These are phyloP conservation scores for Endoconidiophora laricicola DNA, from an alignment of 2,329 filamentous ascomycete species.

Conservation along the genomic window DNA sequence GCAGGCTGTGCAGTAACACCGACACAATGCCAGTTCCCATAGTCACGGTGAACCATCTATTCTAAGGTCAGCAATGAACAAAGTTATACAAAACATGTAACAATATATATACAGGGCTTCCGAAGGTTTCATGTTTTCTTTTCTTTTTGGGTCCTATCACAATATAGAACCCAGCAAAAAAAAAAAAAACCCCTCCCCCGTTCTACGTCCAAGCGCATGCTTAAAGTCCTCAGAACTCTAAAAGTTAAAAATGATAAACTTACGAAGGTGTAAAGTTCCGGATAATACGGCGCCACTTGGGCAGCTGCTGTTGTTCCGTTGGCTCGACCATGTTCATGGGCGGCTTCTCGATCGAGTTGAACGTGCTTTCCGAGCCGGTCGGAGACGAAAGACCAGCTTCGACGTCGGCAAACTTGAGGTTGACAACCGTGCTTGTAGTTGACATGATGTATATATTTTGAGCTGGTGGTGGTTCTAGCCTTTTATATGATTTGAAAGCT, in stretches of 20 bases:
- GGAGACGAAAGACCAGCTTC: neutral
- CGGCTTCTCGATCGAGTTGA: neutral
- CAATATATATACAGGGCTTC: neutral
- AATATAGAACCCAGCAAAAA: neutral
- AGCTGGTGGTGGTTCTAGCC: no score
- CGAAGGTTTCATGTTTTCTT: neutral
- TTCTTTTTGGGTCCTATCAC: neutral
- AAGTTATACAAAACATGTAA: neutral
- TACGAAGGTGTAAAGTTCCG: constrained; percentile 40
- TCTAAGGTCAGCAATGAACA: no score
- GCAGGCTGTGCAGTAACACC: constrained; percentile 43
- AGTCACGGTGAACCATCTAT: constrained; percentile 39
- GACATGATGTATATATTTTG: no score
- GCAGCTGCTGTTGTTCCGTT: neutral
- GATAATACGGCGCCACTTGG: constrained; percentile 28
- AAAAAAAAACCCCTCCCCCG: neutral
- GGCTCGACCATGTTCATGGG: neutral
- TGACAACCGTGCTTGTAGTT: no score
- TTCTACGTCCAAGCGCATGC: neutral
- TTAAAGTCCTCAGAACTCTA: no score
- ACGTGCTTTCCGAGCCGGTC: neutral
- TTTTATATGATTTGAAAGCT: no score
- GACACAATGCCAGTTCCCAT: constrained; percentile 56
- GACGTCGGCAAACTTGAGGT: neutral
- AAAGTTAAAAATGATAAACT: constrained; percentile 15